Conservation (phyloP, 257 asterid genomes). For the Solanum paucissectum region DNA sequence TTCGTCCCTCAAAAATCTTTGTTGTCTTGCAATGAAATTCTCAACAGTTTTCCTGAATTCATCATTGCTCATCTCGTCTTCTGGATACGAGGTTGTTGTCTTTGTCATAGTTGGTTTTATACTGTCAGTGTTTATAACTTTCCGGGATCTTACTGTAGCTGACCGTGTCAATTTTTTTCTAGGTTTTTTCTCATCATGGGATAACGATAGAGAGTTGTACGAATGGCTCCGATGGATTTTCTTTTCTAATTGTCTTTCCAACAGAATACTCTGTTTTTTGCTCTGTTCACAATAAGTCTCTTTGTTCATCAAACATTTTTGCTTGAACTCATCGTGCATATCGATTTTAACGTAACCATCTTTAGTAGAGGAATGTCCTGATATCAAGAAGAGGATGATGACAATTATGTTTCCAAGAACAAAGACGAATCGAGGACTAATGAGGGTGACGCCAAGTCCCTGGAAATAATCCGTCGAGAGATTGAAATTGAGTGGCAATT, state of each 20-base stretch:
- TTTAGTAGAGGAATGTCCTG: conserved; percentile 24
- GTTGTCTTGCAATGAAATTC: conserved; percentile 76
- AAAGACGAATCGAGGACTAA: conserved; percentile 55
- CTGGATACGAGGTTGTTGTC: conserved; percentile 4
- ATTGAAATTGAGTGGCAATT: conserved; percentile 20
- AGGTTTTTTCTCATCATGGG: conserved; percentile 5
- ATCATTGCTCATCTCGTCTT: conserved; percentile 65
- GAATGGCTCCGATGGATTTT: conserved; percentile 34
- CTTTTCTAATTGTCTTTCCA: background rate
- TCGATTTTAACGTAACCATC: conserved; percentile 14
- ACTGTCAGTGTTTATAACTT: conserved; percentile 1
- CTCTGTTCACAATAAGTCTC: background rate
- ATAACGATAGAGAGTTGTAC: conserved; percentile 15
- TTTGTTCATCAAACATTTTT: conserved; percentile 20
- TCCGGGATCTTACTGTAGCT: conserved; percentile 35
- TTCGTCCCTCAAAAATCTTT: conserved; percentile 64
- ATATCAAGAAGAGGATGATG: conserved; percentile 36
- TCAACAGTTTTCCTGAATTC: conserved; percentile 71
- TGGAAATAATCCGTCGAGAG: conserved; percentile 27
- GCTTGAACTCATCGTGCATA: conserved; percentile 43
- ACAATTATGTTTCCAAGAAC: conserved; percentile 62
- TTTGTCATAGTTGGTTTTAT: conserved; percentile 1
- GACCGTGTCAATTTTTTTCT: conserved; percentile 32
- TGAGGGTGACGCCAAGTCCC: conserved; percentile 27
- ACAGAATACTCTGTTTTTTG: conserved; percentile 1